Base-by-base conservation (phyloP, 495 filamentous ascomycete genomes). In the Hyaloscypha bicolor region DNA sequence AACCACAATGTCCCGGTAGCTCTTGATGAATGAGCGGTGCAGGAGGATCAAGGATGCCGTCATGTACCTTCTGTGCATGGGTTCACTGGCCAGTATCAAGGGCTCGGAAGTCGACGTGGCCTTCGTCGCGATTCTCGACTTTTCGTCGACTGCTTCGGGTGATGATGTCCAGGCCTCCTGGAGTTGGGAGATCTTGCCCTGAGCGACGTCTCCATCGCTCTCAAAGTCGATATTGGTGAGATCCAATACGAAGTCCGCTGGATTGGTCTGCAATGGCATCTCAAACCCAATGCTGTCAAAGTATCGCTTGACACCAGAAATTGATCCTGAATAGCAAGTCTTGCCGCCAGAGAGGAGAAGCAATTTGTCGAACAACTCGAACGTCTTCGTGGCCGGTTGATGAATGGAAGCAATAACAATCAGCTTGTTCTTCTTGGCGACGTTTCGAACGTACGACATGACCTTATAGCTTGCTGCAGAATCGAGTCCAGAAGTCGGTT, bases 401-500 rank as follows among this genome's bases (percentile, higher is more conserved):
- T 97, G 93, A 67, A 96, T 97, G 0, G 93, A 96, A 76, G 90
- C 92, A 4, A 96, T 96, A 91, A 4, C 94, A 93, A 53, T 88
- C 85, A 6, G 83, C 86, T 3, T 89, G 74, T 93, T 86, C 65
- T 79, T 76, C 71, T 79, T 81, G 0, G 86, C 91, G 37, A 93
- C 79, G 30, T 82, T 79, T 67, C 81, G 83, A 37, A 88, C 77
- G 69, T 86, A 89, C 2, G 79, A 83, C 19, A 91, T 87, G n/a
- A 92, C 87, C 68, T 91, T 87, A 65, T 77, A 89, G 58, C 84
- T 87, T 56, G 85, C 87, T 71, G 92, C 91, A 45, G 87, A 88
- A 74, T 97, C 93, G 4, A 97, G 83, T 37, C 93, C 93, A 14
- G 87, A 90, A 0, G 93, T 97, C 0, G 94, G 94, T 72, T 96